phyloP scores from a whole-genome alignment of 2,329 filamentous ascomycete species.

The Cephalotrichum gorgonifer region DNA sequence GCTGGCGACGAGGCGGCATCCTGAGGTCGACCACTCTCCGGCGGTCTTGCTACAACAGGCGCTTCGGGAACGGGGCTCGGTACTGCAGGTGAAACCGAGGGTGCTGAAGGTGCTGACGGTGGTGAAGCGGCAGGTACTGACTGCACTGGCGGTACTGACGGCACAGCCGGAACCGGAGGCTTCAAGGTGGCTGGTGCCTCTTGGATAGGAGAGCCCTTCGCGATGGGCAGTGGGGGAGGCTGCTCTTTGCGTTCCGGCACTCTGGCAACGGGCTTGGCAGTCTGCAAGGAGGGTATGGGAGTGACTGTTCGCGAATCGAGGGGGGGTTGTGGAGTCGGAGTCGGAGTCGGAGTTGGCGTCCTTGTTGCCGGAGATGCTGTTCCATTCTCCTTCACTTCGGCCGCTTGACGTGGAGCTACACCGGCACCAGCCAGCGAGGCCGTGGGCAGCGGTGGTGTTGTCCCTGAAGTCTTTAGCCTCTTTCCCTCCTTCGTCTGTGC shows the following conservation, averaged over 20 bases:
- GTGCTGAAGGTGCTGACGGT: no score
- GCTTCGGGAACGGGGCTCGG: neutral
- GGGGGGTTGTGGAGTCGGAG: neutral
- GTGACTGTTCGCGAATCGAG: neutral
- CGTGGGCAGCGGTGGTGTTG: neutral
- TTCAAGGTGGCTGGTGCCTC: neutral
- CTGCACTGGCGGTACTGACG: no score
- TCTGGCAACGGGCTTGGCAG: neutral
- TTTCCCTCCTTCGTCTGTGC: neutral
- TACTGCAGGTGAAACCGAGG: neutral
- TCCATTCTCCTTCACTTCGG: neutral
- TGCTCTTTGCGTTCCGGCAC: neutral
- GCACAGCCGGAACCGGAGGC: neutral
- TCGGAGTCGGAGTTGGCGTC: no score
- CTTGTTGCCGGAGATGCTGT: neutral
- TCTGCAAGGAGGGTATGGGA: neutral
- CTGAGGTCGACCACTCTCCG: conserved; percentile 15
- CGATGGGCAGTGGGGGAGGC: neutral
- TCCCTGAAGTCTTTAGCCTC: neutral
- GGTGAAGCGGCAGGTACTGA: no score
- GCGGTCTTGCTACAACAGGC: neutral
- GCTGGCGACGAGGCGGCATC: conserved; percentile 43
- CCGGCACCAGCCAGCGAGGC: neutral
- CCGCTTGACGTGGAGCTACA: neutral
- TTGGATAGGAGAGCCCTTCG: neutral